Evolutionary conservation across 148 eudicot genomes (phyloP), one percentile per base, ranked within the genome.

Genomic region (Dianthus caryophyllus): DNA sequence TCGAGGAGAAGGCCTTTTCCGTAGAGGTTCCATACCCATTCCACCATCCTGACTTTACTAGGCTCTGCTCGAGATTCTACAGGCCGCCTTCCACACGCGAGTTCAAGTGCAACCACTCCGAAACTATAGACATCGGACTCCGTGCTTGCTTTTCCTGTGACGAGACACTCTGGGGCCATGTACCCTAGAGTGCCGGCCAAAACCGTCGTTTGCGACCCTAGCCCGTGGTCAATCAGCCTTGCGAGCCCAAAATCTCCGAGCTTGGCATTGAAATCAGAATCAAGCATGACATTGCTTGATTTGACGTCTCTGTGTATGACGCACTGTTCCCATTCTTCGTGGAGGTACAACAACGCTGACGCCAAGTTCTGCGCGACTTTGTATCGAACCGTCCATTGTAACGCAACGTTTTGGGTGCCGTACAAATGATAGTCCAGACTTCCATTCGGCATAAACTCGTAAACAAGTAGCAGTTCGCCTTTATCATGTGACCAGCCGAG

Each of bases 221-320:
- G 29, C 20, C 70, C 84, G 50, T 85, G 87, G 68, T 83, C 87
- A 65, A 77, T 69, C 0, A 85, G 73, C 10, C 83, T 71, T 13
- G 87, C 90, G 20, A 85, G 76, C 5, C 87, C 90, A 30, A 85
- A 85, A 68, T 85, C 90, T 7, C 87, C 87, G 8, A 84, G 81
- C 80, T 82, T 87, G 24, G 76, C 78, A 69, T 84, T 80, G 71
- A 81, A 81, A 50, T 63, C 52, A 9, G 84, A 82, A 62, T 84
- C 86, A 0, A 87, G 81, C 91, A 82, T 84, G 44, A 84, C 69
- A 72, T 82, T 86, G 73, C 91, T 86, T 1, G 82, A 79, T 71
- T 86, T 86, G 39, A 83, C 74, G 46, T 86, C 90, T 41, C 90
- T 54, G 44, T 86, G 90, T 9, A 86, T 66, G 31, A 83, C 84